Conservation (phyloP, 352 stramenopile genomes). For the Globisporangium takayamanum region DNA sequence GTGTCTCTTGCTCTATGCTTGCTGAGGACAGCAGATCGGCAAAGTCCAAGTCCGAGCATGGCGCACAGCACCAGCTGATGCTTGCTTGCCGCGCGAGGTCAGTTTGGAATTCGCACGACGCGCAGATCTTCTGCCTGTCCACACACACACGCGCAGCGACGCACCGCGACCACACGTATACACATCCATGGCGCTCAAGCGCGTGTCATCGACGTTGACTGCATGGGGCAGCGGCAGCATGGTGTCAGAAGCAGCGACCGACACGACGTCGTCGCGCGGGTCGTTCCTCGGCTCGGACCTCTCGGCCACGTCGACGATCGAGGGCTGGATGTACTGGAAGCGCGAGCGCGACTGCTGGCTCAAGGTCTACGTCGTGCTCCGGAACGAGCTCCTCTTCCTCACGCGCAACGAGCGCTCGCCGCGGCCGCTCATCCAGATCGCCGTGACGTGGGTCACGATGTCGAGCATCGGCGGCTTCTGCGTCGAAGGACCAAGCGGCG, state of each 20-base stretch:
- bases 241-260: conserved; percentile 35
- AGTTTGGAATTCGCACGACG: background rate
- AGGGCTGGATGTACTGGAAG: conserved; percentile 79
- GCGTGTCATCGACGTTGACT: background rate
- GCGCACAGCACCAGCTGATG: no score
- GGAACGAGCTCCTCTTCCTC: conserved; percentile 66
- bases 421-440: conserved; percentile 61
- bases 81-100: no score
- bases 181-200: conserved; percentile 21
- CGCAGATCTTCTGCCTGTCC: background rate
- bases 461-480: conserved; percentile 44
- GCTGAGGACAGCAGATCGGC: no score
- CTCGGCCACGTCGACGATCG: conserved; percentile 16
- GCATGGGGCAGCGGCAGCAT: conserved; percentile 24
- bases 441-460: conserved; percentile 40
- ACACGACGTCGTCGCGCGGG: conserved; percentile 25
- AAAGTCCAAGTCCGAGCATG: no score
- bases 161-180: background rate
- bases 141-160: background rate
- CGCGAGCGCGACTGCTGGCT: conserved; percentile 57
- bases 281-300: conserved; percentile 28
- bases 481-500: conserved; percentile 40
- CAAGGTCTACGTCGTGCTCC: conserved; percentile 68
- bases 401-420: conserved; percentile 30
- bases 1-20: background rate